Evolutionary conservation across 768 basidiomycete species (phyloP), one percentile per base, ranked within the genome.

Genomic region (Tylopilus sp.): DNA sequence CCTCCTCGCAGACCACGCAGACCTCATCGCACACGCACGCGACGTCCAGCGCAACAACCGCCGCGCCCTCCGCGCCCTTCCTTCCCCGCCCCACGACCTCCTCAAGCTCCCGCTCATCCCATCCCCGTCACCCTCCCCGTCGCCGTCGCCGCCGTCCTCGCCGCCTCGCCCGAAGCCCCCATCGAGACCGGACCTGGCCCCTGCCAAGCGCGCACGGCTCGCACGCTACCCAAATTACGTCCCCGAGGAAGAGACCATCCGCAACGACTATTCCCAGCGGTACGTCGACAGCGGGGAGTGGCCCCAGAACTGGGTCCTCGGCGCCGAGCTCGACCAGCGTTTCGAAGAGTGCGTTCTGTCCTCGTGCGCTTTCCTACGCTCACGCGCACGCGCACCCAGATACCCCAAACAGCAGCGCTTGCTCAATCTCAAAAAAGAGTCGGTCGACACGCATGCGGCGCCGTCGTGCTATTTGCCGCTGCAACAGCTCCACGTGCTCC

Each of bases 341-440:
- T 98, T 97, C 61, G 87, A 92, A 78, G 97, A 99, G 96, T 98
- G 64, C 63, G 87, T 78, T 31, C n/a, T n/a, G n/a, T 19, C 21
- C 29, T 3, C n/a, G 38, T 50, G 53, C 34, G 19, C 24, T 3
- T 11, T 14, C 21, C 2, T 7, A 31, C 21, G 25, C 40, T 31
- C 46, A 24, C 28, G 6, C 28, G 21, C 19, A 28, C 13, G 10
- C 14, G 0, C 8, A 19, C 2, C 22, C 33, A 98, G 96, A 71
- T 98, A 98, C 67, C 96, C 97, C 3, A 96, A 97, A 60, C 91
- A 96, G 61, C 87, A 88, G 62, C 82, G 89, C 3, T 74, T 99
- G 6, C 78, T 98, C 40, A 76, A 79, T 14, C 76, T 97, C 45
- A 98, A 99, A 69, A 86, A 91, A 64, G 77, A 78, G 0, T 83